Evolutionary conservation across 2,329 filamentous ascomycete genomes (phyloP).

Genomic region (Colletotrichum sp.): DNA sequence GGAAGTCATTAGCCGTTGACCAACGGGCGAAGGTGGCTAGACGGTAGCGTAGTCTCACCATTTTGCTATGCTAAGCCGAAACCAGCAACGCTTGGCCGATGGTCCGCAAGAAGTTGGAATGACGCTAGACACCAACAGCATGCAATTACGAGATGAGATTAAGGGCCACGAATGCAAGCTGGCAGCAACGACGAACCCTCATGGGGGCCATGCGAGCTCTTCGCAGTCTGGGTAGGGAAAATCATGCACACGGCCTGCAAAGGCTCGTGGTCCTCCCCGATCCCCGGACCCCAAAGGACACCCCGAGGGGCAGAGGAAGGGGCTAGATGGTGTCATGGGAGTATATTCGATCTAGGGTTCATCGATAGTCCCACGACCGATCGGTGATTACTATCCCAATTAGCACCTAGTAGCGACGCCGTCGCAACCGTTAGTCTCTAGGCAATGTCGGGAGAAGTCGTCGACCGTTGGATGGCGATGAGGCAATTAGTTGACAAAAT

Average conservation of each 20-base stretch:
- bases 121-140: background rate
- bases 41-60: slow-evolving; percentile 5
- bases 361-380: background rate
- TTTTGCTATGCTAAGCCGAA: background rate
- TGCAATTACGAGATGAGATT: background rate
- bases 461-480: background rate
- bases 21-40: background rate
- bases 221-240: background rate
- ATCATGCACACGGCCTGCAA: background rate
- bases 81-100: background rate
- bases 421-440: background rate
- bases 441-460: background rate
- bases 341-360: background rate
- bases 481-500: background rate
- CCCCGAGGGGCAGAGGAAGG: background rate
- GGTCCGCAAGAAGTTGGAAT: background rate
- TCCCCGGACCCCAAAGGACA: background rate
- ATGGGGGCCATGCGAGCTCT: background rate
- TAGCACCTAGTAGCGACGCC: background rate
- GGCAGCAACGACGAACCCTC: background rate
- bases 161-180: background rate
- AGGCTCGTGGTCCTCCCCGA: background rate
- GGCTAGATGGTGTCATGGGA: background rate
- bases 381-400: background rate
- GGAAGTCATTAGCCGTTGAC: background rate